Base-by-base conservation (phyloP, 768 basidiomycete species). In the Guyanaporus albipodus region DNA sequence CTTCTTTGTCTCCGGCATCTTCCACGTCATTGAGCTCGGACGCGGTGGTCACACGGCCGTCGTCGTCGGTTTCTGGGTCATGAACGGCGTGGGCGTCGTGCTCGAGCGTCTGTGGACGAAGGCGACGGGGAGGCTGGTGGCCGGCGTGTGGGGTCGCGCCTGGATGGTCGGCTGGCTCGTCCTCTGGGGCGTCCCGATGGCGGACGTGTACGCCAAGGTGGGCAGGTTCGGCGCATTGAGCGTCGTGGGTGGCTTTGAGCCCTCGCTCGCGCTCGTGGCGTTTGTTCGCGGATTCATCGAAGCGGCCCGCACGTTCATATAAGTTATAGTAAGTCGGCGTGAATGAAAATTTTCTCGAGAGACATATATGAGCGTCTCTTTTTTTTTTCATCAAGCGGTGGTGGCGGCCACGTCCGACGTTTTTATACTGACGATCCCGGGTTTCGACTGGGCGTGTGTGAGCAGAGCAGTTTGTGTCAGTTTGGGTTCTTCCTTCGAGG, bases 11-110 rank as follows among this genome's bases (percentile, higher is more conserved):
- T 86, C 84, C 1, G 82, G 73, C 6, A 32, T 81, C 4, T 60
- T 85, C 23, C 86, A 87, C 55, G 69, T 76, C 49, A 26, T 75
- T 9, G 79, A 77, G 6, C 39, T 78, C 67, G 78, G 74, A 2
- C 66, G 62, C 0, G 76, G 78, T 11, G 67, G 71, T 0, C 76
- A 78, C 21, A 69, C 75, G n/a, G 4, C 23, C 4, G 46, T 52
- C 18, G 59, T 76, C 14, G 61, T 68, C 0, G 75, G 74, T 0
- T 83, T 78, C 52, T 86, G 83, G 62, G 38, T 79, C 39, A 63
- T 79, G 61, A 78, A 73, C 54, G 82, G 76, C n/a, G 56, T 80
- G 0, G 81, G 80, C 4, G 58, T 78, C 15, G 49, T 76, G 6
- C 26, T 79, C 29, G 84, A 85, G 60, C 62, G 67, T 4, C 48